Evolutionary conservation across 371 early-diverging fungal species (phyloP).

Genomic region (Blakeslea trispora): DNA sequence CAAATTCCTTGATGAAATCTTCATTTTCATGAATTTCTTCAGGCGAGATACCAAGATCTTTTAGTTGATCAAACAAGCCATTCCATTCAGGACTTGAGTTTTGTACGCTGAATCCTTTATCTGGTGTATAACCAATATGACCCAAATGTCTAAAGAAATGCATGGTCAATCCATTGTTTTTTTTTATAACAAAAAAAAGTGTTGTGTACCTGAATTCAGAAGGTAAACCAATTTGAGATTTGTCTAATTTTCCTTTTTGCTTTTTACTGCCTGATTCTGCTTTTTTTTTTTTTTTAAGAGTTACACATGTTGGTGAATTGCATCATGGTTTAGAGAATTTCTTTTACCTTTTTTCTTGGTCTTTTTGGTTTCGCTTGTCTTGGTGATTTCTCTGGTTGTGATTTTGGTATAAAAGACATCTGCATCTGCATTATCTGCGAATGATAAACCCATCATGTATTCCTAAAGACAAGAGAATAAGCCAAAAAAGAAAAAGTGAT

Average conservation of each 20-base stretch:
- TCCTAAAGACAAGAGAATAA: slow-evolving; percentile 43
- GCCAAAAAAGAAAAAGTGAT: background rate
- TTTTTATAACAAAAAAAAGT: too few relatives aligned
- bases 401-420: slow-evolving; percentile 73
- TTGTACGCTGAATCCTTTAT: slow-evolving; percentile 81
- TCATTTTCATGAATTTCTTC: slow-evolving; percentile 46
- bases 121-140: slow-evolving; percentile 80
- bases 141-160: slow-evolving; percentile 61
- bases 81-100: slow-evolving; percentile 88
- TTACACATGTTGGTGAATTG: background rate
- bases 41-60: slow-evolving; percentile 47
- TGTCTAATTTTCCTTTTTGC: slow-evolving; percentile 60
- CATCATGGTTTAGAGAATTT: background rate
- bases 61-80: slow-evolving; percentile 53
- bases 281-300: background rate
- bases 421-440: slow-evolving; percentile 85
- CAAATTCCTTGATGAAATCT: slow-evolving; percentile 52
- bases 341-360: slow-evolving; percentile 46
- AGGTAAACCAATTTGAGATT: slow-evolving; percentile 76
- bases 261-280: slow-evolving; percentile 36
- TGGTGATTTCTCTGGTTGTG: slow-evolving; percentile 49
- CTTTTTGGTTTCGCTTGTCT: slow-evolving; percentile 32
- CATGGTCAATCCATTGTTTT: background rate
- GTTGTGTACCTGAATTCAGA: slow-evolving; percentile 65
- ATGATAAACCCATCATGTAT: slow-evolving; percentile 81